A percentile compares a stretch with the other conserved stretches of the same genome.
These are phyloP conservation scores for Handroanthus guayacan DNA, from an alignment of 257 asterid species.

Conservation along the genomic window DNA sequence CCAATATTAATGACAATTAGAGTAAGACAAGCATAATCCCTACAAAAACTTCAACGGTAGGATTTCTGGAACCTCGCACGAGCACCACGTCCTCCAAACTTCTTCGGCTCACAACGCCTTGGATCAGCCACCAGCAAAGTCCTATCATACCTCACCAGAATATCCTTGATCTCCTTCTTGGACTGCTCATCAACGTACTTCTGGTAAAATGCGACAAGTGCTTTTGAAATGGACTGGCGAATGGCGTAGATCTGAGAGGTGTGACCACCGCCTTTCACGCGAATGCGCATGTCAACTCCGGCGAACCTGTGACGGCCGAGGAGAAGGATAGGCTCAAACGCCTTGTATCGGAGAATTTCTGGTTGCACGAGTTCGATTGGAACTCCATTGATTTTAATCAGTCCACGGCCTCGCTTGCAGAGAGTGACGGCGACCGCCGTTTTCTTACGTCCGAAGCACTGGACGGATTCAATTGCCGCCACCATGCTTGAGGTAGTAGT, in stretches of 20 bases:
- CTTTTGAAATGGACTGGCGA: conserved; percentile 79
- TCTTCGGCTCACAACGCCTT: conserved; percentile 89
- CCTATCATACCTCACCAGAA: conserved; percentile 72
- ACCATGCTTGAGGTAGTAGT: too few relatives aligned
- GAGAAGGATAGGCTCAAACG: conserved; percentile 78
- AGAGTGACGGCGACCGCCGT: conserved; percentile 83
- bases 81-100: conserved; percentile 96
- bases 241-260: conserved; percentile 85
- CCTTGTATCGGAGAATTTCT: conserved; percentile 82
- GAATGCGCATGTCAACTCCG: conserved; percentile 83
- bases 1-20: too few relatives aligned
- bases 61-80: conserved; percentile 86
- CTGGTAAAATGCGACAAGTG: conserved; percentile 79
- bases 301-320: conserved; percentile 77
- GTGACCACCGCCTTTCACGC: conserved; percentile 84
- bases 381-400: conserved; percentile 78
- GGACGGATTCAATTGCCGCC: conserved; percentile 61
- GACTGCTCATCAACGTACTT: conserved; percentile 81
- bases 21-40: too few relatives aligned
- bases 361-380: conserved; percentile 86
- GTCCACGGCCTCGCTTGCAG: conserved; percentile 81
- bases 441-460: conserved; percentile 83
- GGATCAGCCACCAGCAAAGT: conserved; percentile 92
- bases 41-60: conserved; percentile 53
- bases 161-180: conserved; percentile 85